These are phyloP conservation scores for Fomes fomentarius DNA, from an alignment of 1,284 basidiomycete species.

Conservation along the genomic window DNA sequence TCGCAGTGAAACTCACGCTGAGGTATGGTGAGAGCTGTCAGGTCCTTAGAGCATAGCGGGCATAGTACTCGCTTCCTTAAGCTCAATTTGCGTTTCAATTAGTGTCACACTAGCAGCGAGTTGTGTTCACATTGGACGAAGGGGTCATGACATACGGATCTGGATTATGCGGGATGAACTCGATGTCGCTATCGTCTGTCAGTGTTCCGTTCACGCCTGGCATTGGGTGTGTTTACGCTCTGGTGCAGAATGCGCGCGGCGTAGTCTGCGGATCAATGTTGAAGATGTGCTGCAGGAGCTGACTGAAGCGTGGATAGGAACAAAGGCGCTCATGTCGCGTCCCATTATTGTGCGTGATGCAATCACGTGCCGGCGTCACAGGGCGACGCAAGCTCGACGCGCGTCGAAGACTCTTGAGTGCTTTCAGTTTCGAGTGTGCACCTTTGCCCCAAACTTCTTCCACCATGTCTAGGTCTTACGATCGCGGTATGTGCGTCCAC, in stretches of 20 bases:
- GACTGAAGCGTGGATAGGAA: conserved; percentile 3
- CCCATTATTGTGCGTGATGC: conserved; percentile 10
- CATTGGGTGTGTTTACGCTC: too few species aligned
- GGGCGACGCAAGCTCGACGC: conserved; percentile 50
- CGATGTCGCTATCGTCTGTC: conserved; percentile 24
- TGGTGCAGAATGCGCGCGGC: background rate
- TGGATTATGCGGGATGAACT: conserved; percentile 22
- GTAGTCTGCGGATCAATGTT: background rate
- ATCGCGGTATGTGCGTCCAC: conserved; percentile 60
- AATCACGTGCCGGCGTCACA: conserved; percentile 19
- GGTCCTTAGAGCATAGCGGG: conserved; percentile 49
- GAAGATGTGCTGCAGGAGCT: too few species aligned
- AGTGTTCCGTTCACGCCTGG: conserved; percentile 9
- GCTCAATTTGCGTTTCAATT: background rate
- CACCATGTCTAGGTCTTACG: conserved; percentile 76
- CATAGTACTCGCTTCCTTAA: conserved; percentile 40
- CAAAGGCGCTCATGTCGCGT: conserved; percentile 17
- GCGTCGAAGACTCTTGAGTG: conserved; percentile 43
- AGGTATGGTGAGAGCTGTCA: conserved; percentile 38
- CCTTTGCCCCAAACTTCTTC: background rate
- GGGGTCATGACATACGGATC: conserved; percentile 14
- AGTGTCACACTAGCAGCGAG: too few species aligned
- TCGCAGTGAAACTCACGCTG: conserved; percentile 54
- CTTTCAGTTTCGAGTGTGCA: conserved; percentile 10
- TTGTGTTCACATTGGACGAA: too few species aligned